Evolutionary conservation across 208 protist species (phyloP).

Genomic region (Herpetomonas tarakana): DNA sequence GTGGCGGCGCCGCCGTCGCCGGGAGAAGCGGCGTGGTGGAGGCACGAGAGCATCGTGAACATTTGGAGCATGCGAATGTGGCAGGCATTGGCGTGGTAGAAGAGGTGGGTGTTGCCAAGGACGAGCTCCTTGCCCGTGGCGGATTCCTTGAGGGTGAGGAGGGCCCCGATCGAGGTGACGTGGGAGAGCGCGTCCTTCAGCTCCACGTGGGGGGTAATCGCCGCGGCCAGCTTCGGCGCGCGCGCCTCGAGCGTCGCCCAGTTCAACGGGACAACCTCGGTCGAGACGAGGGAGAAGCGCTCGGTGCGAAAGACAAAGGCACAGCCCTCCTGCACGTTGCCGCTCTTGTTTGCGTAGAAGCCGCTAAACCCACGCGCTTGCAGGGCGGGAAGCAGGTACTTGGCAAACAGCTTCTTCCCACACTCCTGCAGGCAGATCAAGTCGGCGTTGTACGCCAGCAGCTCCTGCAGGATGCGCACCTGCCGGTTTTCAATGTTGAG

Average conservation of each 20-base stretch:
- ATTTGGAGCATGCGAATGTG: constrained; percentile 90
- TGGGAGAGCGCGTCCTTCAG: constrained; percentile 60
- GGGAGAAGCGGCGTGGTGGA: constrained; percentile 12
- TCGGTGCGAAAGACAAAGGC: constrained; percentile 49
- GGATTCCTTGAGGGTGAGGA: constrained; percentile 39
- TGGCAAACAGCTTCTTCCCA: constrained; percentile 70
- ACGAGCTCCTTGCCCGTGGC: constrained; percentile 50
- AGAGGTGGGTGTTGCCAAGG: constrained; percentile 90
- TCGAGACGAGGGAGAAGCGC: constrained; percentile 42
- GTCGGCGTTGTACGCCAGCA: constrained; percentile 77
- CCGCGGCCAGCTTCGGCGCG: constrained; percentile 35
- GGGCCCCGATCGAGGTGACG: constrained; percentile 53
- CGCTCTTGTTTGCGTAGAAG: constrained; percentile 74
- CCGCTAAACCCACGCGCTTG: constrained; percentile 61
- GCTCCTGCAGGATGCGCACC: constrained; percentile 76
- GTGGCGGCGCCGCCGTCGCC: background rate
- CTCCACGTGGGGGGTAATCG: constrained; percentile 40
- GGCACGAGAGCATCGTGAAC: constrained; percentile 54
- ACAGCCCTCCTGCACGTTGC: constrained; percentile 74
- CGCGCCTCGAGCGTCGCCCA: constrained; percentile 36
- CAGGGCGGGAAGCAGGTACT: constrained; percentile 67
- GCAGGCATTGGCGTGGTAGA: constrained; percentile 88
- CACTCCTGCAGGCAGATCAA: constrained; percentile 89
- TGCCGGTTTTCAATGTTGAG: constrained; percentile 69
- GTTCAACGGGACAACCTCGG: constrained; percentile 52